Evolutionary conservation across 441 rosid species (phyloP), one percentile per base, ranked within the genome.

Genomic region (Arabidopsis hybrid): DNA sequence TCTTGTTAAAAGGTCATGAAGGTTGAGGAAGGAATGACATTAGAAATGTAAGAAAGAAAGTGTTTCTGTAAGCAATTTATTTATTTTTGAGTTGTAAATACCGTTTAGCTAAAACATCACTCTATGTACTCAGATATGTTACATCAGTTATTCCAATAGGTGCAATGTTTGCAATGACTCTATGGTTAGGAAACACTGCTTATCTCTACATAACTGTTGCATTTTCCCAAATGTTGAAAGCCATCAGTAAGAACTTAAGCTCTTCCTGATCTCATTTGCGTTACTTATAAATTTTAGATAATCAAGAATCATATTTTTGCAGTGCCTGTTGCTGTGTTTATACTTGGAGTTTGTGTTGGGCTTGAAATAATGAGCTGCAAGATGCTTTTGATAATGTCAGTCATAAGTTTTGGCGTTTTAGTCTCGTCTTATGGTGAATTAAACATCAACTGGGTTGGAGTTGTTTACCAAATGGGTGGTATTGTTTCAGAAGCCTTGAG

Each of bases 391-490:
- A 93, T 91, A 57, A 93, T 93, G 98, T 90, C 95, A 32, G 82
- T 88, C 76, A 93, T 93, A 82, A 91, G 97, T 80, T 81, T 88
- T 39, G 98, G 98, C 21, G 97, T 93, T 78, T 84, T 91, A 57
- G 97, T 90, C 65, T 93, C 98, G 60, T 91, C 98, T 60, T 89
- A 88, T 67, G 98, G 98, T 26, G 96, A 93, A 78, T 78, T 91
- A 61, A 84, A 84, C 69, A 87, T 93, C 65, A 90, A 46, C 84
- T 91, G 93, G 96, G 78, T 87, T 68, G 98, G 98, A 67, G 98
- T 93, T 64, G 92, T 93, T 71, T 91, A 91, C 75, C 98, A 93
- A 82, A 91, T 91, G 98, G 98, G 98, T 72, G 98, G 96, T 60
- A 95, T 93, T 56, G 84, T 91, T 76, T 96, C 93, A 69, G 98